Conservation (phyloP, 768 basidiomycete species). For the Punctularia strigosozonata region DNA sequence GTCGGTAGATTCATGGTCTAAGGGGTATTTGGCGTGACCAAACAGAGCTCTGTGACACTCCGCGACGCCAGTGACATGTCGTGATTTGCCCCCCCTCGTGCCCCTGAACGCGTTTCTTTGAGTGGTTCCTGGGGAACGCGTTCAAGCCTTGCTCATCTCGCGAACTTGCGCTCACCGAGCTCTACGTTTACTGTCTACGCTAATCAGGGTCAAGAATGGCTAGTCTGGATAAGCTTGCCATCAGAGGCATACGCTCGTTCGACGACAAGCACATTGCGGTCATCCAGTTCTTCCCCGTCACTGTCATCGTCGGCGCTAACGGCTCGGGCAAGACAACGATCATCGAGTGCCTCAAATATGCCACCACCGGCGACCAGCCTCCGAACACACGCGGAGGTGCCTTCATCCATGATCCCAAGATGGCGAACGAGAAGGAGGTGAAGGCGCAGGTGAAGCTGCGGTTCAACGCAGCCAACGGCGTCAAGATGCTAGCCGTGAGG, state of each 20-base stretch:
- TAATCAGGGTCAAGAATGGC: no score
- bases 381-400: slow-evolving; percentile 98
- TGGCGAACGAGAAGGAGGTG: slow-evolving; percentile 98
- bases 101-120: not conserved
- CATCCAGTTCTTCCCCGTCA: slow-evolving; percentile 98
- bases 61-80: not conserved
- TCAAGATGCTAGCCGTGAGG: slow-evolving; percentile 80
- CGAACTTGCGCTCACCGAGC: no score
- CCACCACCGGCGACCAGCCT: slow-evolving; percentile 95
- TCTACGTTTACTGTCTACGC: no score
- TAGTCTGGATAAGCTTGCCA: slow-evolving; percentile 83
- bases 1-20: no score
- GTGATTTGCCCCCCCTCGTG: not conserved
- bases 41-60: no score
- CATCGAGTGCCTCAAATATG: slow-evolving; percentile 99
- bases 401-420: slow-evolving; percentile 97
- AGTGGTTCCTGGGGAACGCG: not conserved
- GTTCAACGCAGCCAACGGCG: slow-evolving; percentile 83
- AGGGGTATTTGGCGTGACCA: no score
- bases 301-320: slow-evolving; percentile 97
- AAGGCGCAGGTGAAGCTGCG: slow-evolving; percentile 96
- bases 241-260: slow-evolving; percentile 89
- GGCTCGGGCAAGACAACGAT: slow-evolving; percentile 98
- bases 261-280: slow-evolving; percentile 90
- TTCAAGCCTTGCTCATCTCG: no score